Conservation (phyloP, 2,329 filamentous ascomycete species). For the Neonectria neomacrospora region DNA sequence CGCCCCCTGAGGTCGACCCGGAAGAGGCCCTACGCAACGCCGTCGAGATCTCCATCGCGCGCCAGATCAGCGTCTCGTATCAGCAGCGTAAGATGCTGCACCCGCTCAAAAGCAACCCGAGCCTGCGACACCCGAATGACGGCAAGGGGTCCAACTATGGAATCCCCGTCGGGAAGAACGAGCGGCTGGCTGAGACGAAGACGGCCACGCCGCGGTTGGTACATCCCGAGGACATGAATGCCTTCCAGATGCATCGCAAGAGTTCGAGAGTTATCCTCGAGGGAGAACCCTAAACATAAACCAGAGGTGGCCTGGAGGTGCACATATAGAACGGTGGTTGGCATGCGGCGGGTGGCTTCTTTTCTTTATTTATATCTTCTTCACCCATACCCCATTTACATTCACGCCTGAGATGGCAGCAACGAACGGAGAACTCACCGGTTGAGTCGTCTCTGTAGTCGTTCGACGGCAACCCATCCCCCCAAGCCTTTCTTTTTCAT, state of each 20-base stretch:
- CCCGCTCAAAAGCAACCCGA: conserved; percentile 58
- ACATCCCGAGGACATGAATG: conserved; percentile 48
- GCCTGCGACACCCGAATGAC: conserved; percentile 37
- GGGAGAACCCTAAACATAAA: conserved; percentile 34
- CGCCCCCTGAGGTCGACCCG: conserved; percentile 30
- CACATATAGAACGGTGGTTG: conserved; percentile 2
- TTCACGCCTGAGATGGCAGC: conserved; percentile 7
- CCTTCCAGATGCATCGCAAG: conserved; percentile 63
- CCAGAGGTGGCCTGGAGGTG: not conserved
- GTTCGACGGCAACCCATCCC: not conserved
- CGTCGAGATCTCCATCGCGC: conserved; percentile 73
- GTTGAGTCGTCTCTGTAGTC: conserved; percentile 12
- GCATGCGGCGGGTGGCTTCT: not conserved
- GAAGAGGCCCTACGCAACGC: conserved; percentile 60
- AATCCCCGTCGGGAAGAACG: conserved; percentile 42
- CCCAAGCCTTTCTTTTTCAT: not conserved
- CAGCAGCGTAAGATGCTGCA: conserved; percentile 70
- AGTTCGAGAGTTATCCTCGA: conserved; percentile 61
- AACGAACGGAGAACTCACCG: conserved; percentile 21
- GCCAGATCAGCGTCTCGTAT: conserved; percentile 73
- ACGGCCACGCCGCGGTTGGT: conserved; percentile 60
- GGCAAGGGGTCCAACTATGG: conserved; percentile 18
- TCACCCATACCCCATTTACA: conserved; percentile 9
- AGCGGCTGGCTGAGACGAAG: conserved; percentile 51
- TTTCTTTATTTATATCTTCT: not conserved